Conservation (phyloP, 2,329 filamentous ascomycete genomes). For the Claviceps monticola region DNA sequence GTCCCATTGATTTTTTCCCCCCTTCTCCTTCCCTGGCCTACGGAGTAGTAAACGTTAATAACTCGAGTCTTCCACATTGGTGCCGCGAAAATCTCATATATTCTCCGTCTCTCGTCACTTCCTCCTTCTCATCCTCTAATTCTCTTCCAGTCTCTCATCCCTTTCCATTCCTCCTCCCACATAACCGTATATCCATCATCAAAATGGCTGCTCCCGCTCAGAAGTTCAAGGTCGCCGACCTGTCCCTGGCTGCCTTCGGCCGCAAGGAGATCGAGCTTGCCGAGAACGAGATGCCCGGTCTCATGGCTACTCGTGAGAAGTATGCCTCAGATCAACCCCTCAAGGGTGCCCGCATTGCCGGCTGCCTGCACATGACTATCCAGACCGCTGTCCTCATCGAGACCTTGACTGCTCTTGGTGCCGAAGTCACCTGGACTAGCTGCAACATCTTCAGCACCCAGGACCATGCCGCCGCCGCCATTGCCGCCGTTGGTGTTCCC, state of each 20-base stretch:
- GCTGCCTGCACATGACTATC: slow-evolving; percentile 99
- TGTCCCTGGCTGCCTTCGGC: slow-evolving; percentile 93
- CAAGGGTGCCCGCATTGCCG: slow-evolving; percentile 87
- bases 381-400: slow-evolving; percentile 99
- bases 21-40: neutral
- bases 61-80: neutral
- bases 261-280: slow-evolving; percentile 98
- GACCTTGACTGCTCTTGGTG: slow-evolving; percentile 86
- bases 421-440: slow-evolving; percentile 96
- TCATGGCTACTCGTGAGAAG: slow-evolving; percentile 87
- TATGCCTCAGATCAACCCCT: slow-evolving; percentile 90
- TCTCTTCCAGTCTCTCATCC: slow-evolving; percentile 4
- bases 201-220: slow-evolving; percentile 61
- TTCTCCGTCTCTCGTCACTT: neutral
- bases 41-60: neutral
- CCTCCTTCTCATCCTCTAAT: slow-evolving; percentile 1
- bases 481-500: slow-evolving; percentile 83
- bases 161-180: slow-evolving; percentile 7
- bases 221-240: slow-evolving; percentile 98
- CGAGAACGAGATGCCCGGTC: slow-evolving; percentile 93
- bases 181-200: slow-evolving; percentile 21
- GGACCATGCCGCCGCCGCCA: slow-evolving; percentile 95
- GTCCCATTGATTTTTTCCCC: neutral
- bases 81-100: slow-evolving; percentile 11
- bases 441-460: slow-evolving; percentile 99